A percentile compares a stretch with the other conserved stretches of the same genome.
These are phyloP conservation scores for Penicillium paxilli DNA, from an alignment of 495 filamentous ascomycete species.

Conservation along the genomic window DNA sequence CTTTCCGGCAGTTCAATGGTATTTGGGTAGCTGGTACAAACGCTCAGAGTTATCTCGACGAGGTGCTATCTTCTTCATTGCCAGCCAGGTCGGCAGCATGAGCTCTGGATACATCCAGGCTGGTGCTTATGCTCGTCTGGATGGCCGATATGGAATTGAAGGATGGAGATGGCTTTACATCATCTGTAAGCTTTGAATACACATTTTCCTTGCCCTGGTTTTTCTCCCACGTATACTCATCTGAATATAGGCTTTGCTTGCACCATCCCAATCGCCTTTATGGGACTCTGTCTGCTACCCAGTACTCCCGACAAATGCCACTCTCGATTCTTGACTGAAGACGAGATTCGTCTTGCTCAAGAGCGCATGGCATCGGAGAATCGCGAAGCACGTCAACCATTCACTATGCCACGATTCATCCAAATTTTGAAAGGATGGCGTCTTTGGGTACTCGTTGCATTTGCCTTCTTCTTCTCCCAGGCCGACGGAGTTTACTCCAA, in stretches of 20 bases:
- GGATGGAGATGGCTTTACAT: constrained; percentile 54
- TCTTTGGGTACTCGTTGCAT: constrained; percentile 28
- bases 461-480: constrained; percentile 38
- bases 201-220: background rate
- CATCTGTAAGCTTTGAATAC: constrained; percentile 36
- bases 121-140: constrained; percentile 35
- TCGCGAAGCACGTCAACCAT: constrained; percentile 28
- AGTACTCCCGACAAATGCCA: constrained; percentile 40
- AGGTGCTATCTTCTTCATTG: constrained; percentile 45
- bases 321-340: constrained; percentile 29
- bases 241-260: constrained; percentile 28
- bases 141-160: constrained; percentile 40
- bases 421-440: constrained; percentile 25
- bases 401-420: constrained; percentile 17
- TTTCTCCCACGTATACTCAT: background rate
- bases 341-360: constrained; percentile 34
- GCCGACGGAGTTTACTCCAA: constrained; percentile 26
- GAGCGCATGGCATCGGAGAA: constrained; percentile 35
- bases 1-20: constrained; percentile 55
- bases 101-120: constrained; percentile 47
- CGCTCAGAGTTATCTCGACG: constrained; percentile 35
- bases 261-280: constrained; percentile 26
- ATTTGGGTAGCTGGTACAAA: constrained; percentile 35
- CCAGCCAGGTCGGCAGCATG: constrained; percentile 42
- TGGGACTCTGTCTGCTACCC: constrained; percentile 36